phyloP scores from a whole-genome alignment of 176 grass and related monocot species.

The Carex pumila region DNA sequence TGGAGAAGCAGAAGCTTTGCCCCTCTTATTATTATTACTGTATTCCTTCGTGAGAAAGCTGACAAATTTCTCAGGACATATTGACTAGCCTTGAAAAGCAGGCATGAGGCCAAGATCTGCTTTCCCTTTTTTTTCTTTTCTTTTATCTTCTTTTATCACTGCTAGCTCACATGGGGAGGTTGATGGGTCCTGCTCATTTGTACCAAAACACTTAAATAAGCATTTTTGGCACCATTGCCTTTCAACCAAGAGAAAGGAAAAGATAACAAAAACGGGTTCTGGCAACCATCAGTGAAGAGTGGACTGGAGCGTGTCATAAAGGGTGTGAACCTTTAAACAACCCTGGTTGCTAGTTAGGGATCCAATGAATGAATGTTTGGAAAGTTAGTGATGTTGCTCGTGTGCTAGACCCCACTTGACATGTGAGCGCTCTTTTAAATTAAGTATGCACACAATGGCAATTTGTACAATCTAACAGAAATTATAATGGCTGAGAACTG shows the following conservation, averaged over 20 bases:
- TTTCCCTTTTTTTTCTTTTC: not conserved
- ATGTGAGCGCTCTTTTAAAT: not conserved
- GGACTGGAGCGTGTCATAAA: slow-evolving; percentile 4
- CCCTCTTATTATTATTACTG: not conserved
- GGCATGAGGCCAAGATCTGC: slow-evolving; percentile 13
- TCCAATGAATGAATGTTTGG: slow-evolving; percentile 6
- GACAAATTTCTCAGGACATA: slow-evolving; percentile 10
- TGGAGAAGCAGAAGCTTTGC: not conserved
- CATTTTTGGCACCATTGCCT: slow-evolving; percentile 13
- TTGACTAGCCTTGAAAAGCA: slow-evolving; percentile 10
- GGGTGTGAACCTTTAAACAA: slow-evolving; percentile 2
- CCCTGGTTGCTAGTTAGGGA: slow-evolving; percentile 7
- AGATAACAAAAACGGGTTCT: not conserved
- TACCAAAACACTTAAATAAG: slow-evolving; percentile 10
- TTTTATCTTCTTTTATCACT: slow-evolving; percentile 4
- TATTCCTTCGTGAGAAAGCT: slow-evolving; percentile 15
- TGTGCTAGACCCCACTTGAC: not conserved
- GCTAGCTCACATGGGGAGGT: slow-evolving; percentile 22
- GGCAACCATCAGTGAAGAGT: not conserved
- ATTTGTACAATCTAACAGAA: not conserved
- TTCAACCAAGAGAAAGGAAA: slow-evolving; percentile 2
- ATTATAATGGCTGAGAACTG: not conserved
- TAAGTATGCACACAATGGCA: not conserved
- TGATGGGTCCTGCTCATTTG: slow-evolving; percentile 8
- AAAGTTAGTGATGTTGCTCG: not conserved